A percentile compares a stretch with the other conserved stretches of the same genome.
Conservation (phyloP, 1,284 basidiomycete genomes). For the Rugiboletus extremiorientalis region DNA sequence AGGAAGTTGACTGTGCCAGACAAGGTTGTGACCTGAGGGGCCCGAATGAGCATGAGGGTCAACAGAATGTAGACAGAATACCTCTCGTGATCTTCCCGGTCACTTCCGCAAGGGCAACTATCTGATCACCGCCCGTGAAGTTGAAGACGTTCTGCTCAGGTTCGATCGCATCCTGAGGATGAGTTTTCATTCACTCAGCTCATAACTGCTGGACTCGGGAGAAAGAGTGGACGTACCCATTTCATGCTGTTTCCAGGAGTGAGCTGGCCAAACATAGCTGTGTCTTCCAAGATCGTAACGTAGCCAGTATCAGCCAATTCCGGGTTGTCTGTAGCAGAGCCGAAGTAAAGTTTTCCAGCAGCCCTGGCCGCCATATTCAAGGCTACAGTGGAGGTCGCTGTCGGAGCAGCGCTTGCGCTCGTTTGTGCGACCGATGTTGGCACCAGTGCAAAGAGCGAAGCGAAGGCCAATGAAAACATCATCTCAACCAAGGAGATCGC, state of each 20-base stretch:
- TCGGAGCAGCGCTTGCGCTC: neutral
- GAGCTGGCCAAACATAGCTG: constrained; percentile 18
- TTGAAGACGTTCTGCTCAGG: constrained; percentile 26
- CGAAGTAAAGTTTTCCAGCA: constrained; percentile 57
- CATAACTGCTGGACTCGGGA: neutral
- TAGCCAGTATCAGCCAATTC: constrained; percentile 50
- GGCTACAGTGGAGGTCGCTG: constrained; percentile 10
- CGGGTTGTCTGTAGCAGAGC: constrained; percentile 59
- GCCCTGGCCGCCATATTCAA: constrained; percentile 45
- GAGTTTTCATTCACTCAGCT: neutral
- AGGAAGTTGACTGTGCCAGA: constrained; percentile 21
- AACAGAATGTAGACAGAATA: neutral
- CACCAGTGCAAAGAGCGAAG: constrained; percentile 6
- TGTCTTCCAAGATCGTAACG: constrained; percentile 16
- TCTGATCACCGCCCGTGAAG: constrained; percentile 26
- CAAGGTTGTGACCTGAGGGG: constrained; percentile 18
- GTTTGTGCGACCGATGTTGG: neutral
- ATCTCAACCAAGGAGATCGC: neutral
- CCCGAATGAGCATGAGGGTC: neutral
- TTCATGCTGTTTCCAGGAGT: constrained; percentile 26
- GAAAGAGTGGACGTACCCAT: constrained; percentile 13
- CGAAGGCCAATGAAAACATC: constrained; percentile 1
- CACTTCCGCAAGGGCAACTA: constrained; percentile 26
- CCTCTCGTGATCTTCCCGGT: constrained; percentile 23
- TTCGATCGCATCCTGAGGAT: constrained; percentile 20